Percentiles rank a stretch among this genome's conserved stretches.
Conservation (phyloP, 345 rosid species). For the Ricinus communis region DNA sequence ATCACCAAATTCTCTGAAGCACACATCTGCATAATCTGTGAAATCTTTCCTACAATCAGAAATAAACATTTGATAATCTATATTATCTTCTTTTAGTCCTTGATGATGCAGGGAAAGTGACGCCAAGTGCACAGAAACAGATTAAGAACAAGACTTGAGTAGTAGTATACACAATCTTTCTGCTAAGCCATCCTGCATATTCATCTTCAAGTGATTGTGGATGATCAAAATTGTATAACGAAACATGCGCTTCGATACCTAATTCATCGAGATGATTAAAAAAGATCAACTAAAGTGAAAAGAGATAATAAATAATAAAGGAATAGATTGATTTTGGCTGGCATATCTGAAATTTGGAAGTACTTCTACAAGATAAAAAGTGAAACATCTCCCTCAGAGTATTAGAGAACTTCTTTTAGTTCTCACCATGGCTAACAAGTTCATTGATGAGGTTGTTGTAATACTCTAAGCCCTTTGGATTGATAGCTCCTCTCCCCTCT, state of each 20-base stretch:
- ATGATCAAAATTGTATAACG: conserved; percentile 53
- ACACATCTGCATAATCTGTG: conserved; percentile 66
- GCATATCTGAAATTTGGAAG: too few relatives aligned
- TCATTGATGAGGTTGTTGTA: conserved; percentile 62
- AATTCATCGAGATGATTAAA: conserved; percentile 16
- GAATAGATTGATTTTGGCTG: background rate
- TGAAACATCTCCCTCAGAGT: background rate
- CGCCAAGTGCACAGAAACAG: background rate
- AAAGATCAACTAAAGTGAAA: background rate
- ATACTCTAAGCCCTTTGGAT: conserved; percentile 54
- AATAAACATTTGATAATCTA: background rate
- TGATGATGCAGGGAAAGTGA: too few relatives aligned
- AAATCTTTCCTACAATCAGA: conserved; percentile 64
- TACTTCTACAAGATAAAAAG: too few relatives aligned
- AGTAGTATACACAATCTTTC: conserved; percentile 45
- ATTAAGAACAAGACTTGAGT: too few relatives aligned
- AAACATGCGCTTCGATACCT: conserved; percentile 69
- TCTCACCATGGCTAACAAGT: conserved; percentile 44
- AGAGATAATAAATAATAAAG: background rate
- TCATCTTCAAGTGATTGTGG: conserved; percentile 73
- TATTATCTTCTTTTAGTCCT: background rate
- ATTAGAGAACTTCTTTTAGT: background rate
- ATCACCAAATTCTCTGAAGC: conserved; percentile 77
- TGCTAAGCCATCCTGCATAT: conserved; percentile 69
- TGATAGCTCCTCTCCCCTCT: conserved; percentile 67